A percentile compares a stretch with the other conserved stretches of the same genome.
Evolutionary conservation across 345 rosid genomes (phyloP).

Genomic region (Citrus medica): DNA sequence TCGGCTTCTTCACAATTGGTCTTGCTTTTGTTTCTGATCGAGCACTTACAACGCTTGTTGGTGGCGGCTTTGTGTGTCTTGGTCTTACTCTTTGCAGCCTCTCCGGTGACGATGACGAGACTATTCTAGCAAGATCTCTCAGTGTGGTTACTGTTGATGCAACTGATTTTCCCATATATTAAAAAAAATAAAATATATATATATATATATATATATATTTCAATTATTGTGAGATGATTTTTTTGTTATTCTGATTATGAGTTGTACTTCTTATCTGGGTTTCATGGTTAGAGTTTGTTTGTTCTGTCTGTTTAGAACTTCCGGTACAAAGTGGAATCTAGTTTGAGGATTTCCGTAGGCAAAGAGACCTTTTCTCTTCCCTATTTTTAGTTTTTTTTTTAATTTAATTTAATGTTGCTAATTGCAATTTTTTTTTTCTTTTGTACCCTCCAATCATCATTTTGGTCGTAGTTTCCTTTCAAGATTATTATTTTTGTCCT

Average conservation of each 20-base stretch:
- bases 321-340: background rate
- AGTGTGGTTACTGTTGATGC: constrained; percentile 35
- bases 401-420: background rate
- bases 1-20: constrained; percentile 29
- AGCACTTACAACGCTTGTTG: background rate
- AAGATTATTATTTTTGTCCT: too few relatives aligned
- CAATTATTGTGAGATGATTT: background rate
- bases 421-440: background rate
- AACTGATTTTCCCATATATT: constrained; percentile 63
- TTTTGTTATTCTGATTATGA: background rate
- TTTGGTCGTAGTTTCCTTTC: too few relatives aligned
- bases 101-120: constrained; percentile 32
- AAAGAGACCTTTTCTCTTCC: background rate
- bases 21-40: background rate
- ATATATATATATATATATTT: too few relatives aligned
- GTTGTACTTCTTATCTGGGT: constrained; percentile 2
- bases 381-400: background rate
- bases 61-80: constrained; percentile 24
- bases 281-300: constrained; percentile 18
- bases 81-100: constrained; percentile 24
- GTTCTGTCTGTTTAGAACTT: background rate
- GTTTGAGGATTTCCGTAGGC: background rate
- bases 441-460: too few relatives aligned
- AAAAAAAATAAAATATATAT: background rate
- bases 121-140: constrained; percentile 38